These are phyloP conservation scores for Canariomyces notabilis DNA, from an alignment of 2,329 filamentous ascomycete genomes.

Conservation along the genomic window DNA sequence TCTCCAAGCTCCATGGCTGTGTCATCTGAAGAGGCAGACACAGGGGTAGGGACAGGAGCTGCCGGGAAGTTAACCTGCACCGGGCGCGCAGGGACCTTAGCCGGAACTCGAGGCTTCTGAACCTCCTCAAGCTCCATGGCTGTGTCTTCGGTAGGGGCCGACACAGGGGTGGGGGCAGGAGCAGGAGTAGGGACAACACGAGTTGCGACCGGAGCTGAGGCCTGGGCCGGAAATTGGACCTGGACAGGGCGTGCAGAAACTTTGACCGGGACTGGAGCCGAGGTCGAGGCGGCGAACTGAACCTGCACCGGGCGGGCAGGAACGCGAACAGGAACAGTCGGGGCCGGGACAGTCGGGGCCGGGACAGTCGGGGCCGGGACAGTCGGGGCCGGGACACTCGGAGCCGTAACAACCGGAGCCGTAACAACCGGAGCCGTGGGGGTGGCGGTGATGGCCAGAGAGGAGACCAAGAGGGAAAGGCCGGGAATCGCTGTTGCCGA, in stretches of 20 bases:
- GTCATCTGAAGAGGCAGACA: not conserved
- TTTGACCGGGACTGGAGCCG: too few species aligned
- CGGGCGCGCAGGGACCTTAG: not conserved
- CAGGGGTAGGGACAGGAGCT: not conserved
- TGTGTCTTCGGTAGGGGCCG: conserved; percentile 1
- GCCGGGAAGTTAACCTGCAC: not conserved
- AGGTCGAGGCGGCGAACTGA: too few species aligned
- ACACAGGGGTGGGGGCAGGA: not conserved
- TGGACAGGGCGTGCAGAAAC: not conserved
- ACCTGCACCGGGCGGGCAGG: too few species aligned
- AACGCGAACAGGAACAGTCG: too few species aligned
- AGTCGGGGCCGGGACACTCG: too few species aligned
- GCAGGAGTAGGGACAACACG: not conserved
- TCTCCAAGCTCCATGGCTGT: not conserved
- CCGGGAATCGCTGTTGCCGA: too few species aligned
- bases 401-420: too few species aligned
- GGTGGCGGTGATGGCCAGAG: too few species aligned
- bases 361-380: too few species aligned
- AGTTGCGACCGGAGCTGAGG: not conserved
- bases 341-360: too few species aligned
- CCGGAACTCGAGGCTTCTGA: not conserved
- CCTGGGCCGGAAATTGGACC: not conserved
- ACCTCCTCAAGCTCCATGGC: not conserved
- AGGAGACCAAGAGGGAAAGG: too few species aligned
- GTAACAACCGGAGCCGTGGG: too few species aligned